Evolutionary conservation across 768 basidiomycete genomes (phyloP).

Genomic region (Lentinus tigrinus): DNA sequence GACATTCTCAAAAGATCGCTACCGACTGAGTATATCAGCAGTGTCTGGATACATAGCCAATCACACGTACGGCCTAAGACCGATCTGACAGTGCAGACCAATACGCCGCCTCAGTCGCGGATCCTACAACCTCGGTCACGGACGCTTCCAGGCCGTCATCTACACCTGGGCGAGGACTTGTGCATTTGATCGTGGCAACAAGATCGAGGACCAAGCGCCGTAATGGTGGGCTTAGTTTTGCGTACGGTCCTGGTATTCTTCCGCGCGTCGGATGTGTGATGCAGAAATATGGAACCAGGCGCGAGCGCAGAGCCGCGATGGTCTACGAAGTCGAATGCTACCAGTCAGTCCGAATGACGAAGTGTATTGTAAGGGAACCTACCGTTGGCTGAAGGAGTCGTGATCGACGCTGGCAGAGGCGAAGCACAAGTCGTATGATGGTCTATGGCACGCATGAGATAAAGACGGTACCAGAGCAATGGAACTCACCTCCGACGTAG

Average conservation of each 20-base stretch:
- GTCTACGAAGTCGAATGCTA: conserved; percentile 34
- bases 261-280: conserved; percentile 77
- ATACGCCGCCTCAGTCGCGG: conserved; percentile 21
- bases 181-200: conserved; percentile 34
- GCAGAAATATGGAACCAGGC: conserved; percentile 78
- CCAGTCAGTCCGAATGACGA: not conserved
- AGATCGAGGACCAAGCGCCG: conserved; percentile 67
- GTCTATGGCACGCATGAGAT: conserved; percentile 29
- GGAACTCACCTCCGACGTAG: conserved; percentile 55
- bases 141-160: conserved; percentile 17
- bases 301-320: conserved; percentile 50
- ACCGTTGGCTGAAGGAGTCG: conserved; percentile 6
- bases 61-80: not conserved
- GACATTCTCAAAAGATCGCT: no score
- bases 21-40: no score
- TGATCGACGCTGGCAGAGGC: conserved; percentile 55
- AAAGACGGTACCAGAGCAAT: no score
- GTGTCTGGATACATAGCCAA: no score
- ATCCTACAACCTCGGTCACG: conserved; percentile 21
- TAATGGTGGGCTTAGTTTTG: conserved; percentile 41
- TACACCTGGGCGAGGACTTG: conserved; percentile 3
- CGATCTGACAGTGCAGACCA: conserved; percentile 4
- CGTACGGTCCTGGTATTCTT: conserved; percentile 72
- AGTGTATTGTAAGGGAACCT: not conserved
- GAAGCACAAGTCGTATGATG: conserved; percentile 63